Evolutionary conservation across 163 green algal genomes (phyloP).

Genomic region (Volvox carteri): DNA sequence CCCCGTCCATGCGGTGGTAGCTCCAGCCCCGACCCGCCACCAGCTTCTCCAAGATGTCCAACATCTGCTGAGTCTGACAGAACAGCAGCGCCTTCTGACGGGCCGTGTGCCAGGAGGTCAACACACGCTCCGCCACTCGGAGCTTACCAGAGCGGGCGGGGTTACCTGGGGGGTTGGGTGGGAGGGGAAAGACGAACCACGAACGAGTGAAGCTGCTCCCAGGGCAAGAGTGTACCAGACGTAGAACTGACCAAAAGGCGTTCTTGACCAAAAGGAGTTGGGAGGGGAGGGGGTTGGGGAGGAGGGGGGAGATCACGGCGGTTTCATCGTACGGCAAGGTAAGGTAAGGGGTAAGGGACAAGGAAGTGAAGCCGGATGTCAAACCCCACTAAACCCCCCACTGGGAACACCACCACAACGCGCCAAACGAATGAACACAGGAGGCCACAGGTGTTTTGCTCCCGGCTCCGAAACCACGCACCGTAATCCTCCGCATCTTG

Average conservation of each 20-base stretch:
- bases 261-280: no score
- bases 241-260: background rate
- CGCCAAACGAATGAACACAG: background rate
- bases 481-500: slow-evolving; percentile 67
- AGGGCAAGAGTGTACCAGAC: no score
- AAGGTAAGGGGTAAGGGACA: background rate
- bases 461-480: no score
- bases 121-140: slow-evolving; percentile 73
- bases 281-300: background rate
- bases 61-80: slow-evolving; percentile 97
- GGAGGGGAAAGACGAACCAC: background rate
- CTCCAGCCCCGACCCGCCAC: slow-evolving; percentile 59
- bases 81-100: slow-evolving; percentile 91
- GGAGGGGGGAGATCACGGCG: no score
- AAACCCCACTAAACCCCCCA: no score
- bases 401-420: no score
- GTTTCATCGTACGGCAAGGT: no score
- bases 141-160: slow-evolving; percentile 74
- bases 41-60: slow-evolving; percentile 94
- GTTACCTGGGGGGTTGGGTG: slow-evolving; percentile 54
- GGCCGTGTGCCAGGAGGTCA: slow-evolving; percentile 78
- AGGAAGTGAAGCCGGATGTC: background rate
- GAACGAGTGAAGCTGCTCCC: no score
- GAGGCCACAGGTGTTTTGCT: background rate
- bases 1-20: slow-evolving; percentile 95